These are phyloP conservation scores for Termitomyces sp. DNA, from an alignment of 1,284 basidiomycete species.

Conservation along the genomic window DNA sequence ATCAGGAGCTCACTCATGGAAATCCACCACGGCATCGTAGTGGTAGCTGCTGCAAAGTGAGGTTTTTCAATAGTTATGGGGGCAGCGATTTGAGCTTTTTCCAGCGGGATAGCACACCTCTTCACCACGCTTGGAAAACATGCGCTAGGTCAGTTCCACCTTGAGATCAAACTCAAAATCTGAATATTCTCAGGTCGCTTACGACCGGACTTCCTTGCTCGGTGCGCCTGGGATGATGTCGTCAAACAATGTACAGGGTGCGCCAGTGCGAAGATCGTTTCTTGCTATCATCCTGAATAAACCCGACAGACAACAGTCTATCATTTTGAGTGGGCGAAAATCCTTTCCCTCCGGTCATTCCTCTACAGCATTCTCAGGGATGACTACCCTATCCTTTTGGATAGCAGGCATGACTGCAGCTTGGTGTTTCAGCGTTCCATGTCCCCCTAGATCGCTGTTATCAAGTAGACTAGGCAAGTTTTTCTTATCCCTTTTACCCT, in stretches of 20 bases:
- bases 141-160: constrained; percentile 40
- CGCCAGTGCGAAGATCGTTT: constrained; percentile 3
- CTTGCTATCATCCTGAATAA: neutral
- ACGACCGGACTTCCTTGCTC: constrained; percentile 63
- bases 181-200: constrained; percentile 44
- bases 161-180: neutral
- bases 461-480: constrained; percentile 48
- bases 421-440: constrained; percentile 46
- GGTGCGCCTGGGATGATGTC: constrained; percentile 55
- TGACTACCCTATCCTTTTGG: constrained; percentile 60
- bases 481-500: constrained; percentile 43
- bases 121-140: constrained; percentile 57
- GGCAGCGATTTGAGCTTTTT: neutral
- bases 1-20: constrained; percentile 41
- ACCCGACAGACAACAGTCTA: constrained; percentile 31
- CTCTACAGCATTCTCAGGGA: constrained; percentile 59
- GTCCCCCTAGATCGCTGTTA: constrained; percentile 30
- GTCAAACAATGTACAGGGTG: constrained; percentile 53
- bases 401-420: constrained; percentile 60
- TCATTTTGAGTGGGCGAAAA: constrained; percentile 47
- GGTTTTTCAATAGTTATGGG: constrained; percentile 7
- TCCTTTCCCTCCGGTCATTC: constrained; percentile 71
- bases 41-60: constrained; percentile 44
- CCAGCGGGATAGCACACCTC: constrained; percentile 42
- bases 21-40: constrained; percentile 53